Evolutionary conservation across 768 basidiomycete genomes (phyloP), one percentile per base, ranked within the genome.

Genomic region (Suillus americanus): DNA sequence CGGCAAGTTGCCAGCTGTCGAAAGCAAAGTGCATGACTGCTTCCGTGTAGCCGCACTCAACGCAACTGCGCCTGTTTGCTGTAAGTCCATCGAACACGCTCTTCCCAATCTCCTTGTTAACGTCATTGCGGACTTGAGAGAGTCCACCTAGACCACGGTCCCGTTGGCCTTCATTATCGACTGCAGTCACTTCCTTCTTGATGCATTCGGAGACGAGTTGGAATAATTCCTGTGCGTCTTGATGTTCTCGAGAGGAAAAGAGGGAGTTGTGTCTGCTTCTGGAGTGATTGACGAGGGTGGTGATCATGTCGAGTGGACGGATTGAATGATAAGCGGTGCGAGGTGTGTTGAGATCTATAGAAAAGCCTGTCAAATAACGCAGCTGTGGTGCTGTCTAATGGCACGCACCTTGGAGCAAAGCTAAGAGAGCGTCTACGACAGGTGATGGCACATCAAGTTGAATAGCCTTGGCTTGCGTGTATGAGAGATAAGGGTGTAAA

Each of bases 221-320:
- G 79, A 97, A 98, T n/a, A 99, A 84, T 73, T 99, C 97, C 72
- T 99, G 97, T 5, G 97, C 97, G 74, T 99, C 97, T 79, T 99
- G 97, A 74, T 99, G 97, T 73, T 97, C 95, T 14, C 94, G 89
- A 1, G 94, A 94, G 68, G 87, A 86, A 75, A 97, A 89, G 13
- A 95, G 82, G 0, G 89, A 83, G 68, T 84, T 83, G 67, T 82
- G 74, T 71, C 84, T 84, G 59, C 83, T 84, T 40, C 80, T 75
- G 43, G 83, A 79, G 65, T 84, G 81, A 25, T 80, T 74, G 20
- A 87, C 85, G 37, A 96, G 83, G 3, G 88, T 90, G 20, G 83
- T 75, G 54, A 96, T 90, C 64, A 97, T 86, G 43, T 83, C 82
- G 53, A 86, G 73, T 0, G 94, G 95, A 1, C 93, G 86, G 38